phyloP scores from a whole-genome alignment of 257 asterid genomes.

The Solanum tarijense region DNA sequence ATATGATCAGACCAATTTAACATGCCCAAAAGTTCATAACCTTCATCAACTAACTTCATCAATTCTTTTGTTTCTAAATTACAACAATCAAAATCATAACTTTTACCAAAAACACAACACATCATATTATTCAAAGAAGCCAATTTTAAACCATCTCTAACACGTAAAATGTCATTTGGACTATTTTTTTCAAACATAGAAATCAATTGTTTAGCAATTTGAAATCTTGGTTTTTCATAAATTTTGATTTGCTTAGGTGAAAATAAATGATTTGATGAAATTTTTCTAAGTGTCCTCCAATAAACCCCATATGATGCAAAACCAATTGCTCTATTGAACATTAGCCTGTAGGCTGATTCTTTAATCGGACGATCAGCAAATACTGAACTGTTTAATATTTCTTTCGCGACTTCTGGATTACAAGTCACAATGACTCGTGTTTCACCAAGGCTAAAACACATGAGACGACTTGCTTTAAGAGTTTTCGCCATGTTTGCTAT shows the following conservation, averaged over 20 bases:
- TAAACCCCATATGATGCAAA: constrained; percentile 75
- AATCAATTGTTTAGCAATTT: constrained; percentile 37
- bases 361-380: constrained; percentile 68
- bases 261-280: constrained; percentile 55
- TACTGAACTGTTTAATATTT: constrained; percentile 38
- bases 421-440: constrained; percentile 58
- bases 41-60: constrained; percentile 50
- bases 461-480: constrained; percentile 41
- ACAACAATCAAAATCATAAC: constrained; percentile 19
- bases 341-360: constrained; percentile 60
- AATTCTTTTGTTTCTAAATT: constrained; percentile 29
- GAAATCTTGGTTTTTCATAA: constrained; percentile 39
- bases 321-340: constrained; percentile 79
- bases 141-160: constrained; percentile 41
- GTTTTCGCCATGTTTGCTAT: constrained; percentile 44
- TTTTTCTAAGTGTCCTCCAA: constrained; percentile 60
- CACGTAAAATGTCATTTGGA: constrained; percentile 11
- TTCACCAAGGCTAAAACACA: constrained; percentile 72
- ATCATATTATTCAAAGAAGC: constrained; percentile 78
- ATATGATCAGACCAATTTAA: constrained; percentile 77
- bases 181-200: background rate
- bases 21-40: constrained; percentile 47
- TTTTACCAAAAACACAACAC: constrained; percentile 56
- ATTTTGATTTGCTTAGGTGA: constrained; percentile 48
- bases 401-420: constrained; percentile 50